These are phyloP conservation scores for Cordyceps cateniannulata DNA, from an alignment of 2,329 filamentous ascomycete genomes.

Conservation along the genomic window DNA sequence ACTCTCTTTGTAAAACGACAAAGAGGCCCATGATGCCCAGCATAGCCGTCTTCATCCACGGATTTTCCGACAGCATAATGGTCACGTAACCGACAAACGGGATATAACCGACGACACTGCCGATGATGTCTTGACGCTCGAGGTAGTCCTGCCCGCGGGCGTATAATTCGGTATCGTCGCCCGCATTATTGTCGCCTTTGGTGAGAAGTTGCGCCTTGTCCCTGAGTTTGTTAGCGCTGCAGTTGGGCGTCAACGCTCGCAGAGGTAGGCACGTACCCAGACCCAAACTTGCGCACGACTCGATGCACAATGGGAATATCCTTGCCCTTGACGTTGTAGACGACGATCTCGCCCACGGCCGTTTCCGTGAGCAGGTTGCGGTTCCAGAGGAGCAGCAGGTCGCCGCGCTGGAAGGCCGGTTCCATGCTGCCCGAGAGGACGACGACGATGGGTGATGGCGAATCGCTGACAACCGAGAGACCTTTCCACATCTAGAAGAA, in stretches of 20 bases:
- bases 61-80: slow-evolving; percentile 89
- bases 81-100: slow-evolving; percentile 97
- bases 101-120: slow-evolving; percentile 84
- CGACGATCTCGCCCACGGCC: slow-evolving; percentile 51
- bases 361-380: slow-evolving; percentile 52
- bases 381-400: slow-evolving; percentile 73
- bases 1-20: slow-evolving; percentile 89
- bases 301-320: slow-evolving; percentile 97
- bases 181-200: slow-evolving; percentile 94
- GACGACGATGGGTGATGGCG: slow-evolving; percentile 71
- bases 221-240: slow-evolving; percentile 25
- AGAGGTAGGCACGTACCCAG: slow-evolving; percentile 36
- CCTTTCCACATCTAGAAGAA: slow-evolving; percentile 70
- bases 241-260: not conserved
- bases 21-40: slow-evolving; percentile 90
- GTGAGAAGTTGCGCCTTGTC: slow-evolving; percentile 70
- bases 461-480: slow-evolving; percentile 70
- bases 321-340: slow-evolving; percentile 80
- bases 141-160: slow-evolving; percentile 82
- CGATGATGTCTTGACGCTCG: slow-evolving; percentile 82
- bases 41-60: slow-evolving; percentile 95
- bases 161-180: slow-evolving; percentile 85
- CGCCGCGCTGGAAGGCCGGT: slow-evolving; percentile 72
- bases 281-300: slow-evolving; percentile 68
- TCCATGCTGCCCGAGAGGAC: slow-evolving; percentile 84